phyloP scores from a whole-genome alignment of 768 basidiomycete genomes.

The Cystobasidium ongulense region DNA sequence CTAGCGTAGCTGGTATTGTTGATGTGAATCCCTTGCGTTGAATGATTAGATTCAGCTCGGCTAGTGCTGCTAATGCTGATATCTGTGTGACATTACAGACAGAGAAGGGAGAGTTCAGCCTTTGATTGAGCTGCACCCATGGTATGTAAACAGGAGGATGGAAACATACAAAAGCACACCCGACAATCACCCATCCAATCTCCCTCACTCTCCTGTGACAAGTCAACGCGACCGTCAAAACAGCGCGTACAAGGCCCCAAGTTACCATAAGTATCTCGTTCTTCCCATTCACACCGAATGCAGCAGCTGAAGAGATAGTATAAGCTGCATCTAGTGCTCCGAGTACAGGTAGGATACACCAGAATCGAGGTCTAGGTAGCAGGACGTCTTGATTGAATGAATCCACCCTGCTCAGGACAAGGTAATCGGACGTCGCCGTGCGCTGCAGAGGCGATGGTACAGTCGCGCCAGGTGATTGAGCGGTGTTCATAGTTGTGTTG shows the following conservation, averaged over 20 bases:
- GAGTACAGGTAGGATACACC: slow-evolving; percentile 9
- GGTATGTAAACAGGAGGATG: not conserved
- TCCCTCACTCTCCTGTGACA: slow-evolving; percentile 6
- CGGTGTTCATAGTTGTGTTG: not conserved
- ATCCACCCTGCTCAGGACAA: slow-evolving; percentile 2
- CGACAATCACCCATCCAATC: slow-evolving; percentile 20
- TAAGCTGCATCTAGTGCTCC: not conserved
- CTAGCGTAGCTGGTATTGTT: not conserved
- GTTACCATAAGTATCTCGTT: not conserved
- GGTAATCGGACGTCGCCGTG: slow-evolving; percentile 16
- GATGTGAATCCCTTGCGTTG: slow-evolving; percentile 15
- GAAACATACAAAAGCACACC: slow-evolving; percentile 14
- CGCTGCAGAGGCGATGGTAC: not conserved
- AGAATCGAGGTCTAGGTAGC: slow-evolving; percentile 17
- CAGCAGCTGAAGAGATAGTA: not conserved
- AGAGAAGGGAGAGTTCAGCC: not conserved
- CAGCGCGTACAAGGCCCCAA: slow-evolving; percentile 13
- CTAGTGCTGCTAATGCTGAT: slow-evolving; percentile 14
- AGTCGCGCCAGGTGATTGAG: not conserved
- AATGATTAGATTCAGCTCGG: slow-evolving; percentile 25
- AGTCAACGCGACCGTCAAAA: not conserved
- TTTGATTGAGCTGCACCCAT: not conserved
- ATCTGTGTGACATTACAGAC: not conserved
- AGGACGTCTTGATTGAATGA: not conserved
- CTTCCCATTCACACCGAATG: not conserved